Evolutionary conservation across 2,329 filamentous ascomycete genomes (phyloP).

Genomic region (Neofusicoccum sp.): DNA sequence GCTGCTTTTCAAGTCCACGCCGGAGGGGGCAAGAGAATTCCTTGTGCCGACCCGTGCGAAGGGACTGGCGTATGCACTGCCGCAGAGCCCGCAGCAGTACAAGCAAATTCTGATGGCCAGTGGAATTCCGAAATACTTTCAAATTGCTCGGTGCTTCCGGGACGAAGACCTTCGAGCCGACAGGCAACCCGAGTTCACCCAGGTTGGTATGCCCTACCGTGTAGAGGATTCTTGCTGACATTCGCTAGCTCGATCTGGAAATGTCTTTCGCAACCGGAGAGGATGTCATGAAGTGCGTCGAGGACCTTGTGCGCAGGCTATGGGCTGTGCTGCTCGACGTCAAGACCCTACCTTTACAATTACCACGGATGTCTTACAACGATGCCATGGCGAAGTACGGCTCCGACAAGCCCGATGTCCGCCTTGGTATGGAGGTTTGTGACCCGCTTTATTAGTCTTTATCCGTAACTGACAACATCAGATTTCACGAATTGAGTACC

Average conservation of each 20-base stretch:
- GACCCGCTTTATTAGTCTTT: background rate
- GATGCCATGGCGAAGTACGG: conserved; percentile 79
- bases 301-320: conserved; percentile 54
- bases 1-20: conserved; percentile 93
- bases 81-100: conserved; percentile 96
- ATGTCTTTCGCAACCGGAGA: conserved; percentile 78
- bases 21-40: conserved; percentile 93
- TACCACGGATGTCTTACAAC: conserved; percentile 66
- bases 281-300: conserved; percentile 64
- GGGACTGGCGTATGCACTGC: conserved; percentile 82
- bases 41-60: conserved; percentile 78
- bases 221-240: background rate
- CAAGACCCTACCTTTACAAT: conserved; percentile 41
- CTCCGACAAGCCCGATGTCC: conserved; percentile 87
- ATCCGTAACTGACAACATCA: conserved; percentile 37
- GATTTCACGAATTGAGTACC: conserved; percentile 65
- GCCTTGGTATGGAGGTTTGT: conserved; percentile 65
- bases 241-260: conserved; percentile 76
- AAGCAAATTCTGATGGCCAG: conserved; percentile 97
- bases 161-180: conserved; percentile 93
- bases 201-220: conserved; percentile 51
- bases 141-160: conserved; percentile 91
- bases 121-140: conserved; percentile 78
- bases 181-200: conserved; percentile 93
- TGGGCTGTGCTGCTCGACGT: conserved; percentile 51